Base-by-base conservation (phyloP, 177 flowering plant genomes). In the Vitis hybrid region DNA sequence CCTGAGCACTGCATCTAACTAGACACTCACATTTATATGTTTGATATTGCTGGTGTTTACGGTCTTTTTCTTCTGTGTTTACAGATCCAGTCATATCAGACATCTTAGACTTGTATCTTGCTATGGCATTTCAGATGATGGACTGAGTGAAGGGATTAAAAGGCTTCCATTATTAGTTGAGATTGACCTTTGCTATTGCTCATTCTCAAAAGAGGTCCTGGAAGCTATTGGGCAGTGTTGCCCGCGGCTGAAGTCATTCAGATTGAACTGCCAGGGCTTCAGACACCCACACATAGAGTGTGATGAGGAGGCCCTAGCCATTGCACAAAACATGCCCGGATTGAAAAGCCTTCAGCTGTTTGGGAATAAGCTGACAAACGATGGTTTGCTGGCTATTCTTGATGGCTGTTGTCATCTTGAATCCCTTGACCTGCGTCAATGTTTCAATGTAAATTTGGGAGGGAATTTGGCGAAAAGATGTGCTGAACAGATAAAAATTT, bases 311-410 rank as follows among this genome's bases (percentile, higher is more conserved):
- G 90, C 85, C 13, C 15, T 81, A 18, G 86, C 86, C 6, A 81
- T 88, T 70, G 86, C 89, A 15, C 56, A 71, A 32, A 64, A 24
- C 81, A 87, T 90, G 94, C 84, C 78, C 35, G 63, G 71, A 11
- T 56, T 90, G 52, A 77, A 72, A 49, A 77, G 70, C 65, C 88
- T 90, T 51, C 80, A 82, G 70, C 73, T 86, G 3, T 63, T 79
- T 53, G 86, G 92, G 48, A 84, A 82, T 67, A 46, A 61, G 32
- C 24, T 89, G 75, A 81, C 87, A 4, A 75, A 87, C 72, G 61
- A 57, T 53, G 96, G 96, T 8, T 54, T 91, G 73, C 32, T 56
- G 62, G 88, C 87, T 52, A 84, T 91, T 74, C 86, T 89, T n/a
- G 78, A 83, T 70, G 79, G 86, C 10, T 91, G 93, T 61, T 80